These are phyloP conservation scores for Chlamydomonas sphaeroides DNA, from an alignment of 139 green algal species.

Conservation along the genomic window DNA sequence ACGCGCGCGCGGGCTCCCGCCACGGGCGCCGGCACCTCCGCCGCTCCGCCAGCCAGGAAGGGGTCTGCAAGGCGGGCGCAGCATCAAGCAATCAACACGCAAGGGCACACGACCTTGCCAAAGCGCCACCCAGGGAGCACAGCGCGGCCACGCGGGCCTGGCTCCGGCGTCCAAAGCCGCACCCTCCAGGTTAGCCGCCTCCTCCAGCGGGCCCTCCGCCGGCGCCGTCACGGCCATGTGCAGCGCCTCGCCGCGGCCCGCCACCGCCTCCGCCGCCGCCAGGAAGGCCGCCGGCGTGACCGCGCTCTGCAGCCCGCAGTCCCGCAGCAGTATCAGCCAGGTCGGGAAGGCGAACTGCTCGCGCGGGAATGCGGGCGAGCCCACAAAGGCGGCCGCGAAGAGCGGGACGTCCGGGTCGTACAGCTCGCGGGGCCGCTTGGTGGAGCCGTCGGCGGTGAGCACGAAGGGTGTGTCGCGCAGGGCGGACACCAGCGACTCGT, in stretches of 20 bases:
- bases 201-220: conserved; percentile 7
- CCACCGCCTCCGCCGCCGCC: conserved; percentile 51
- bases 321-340: conserved; percentile 64
- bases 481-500: conserved; percentile 41
- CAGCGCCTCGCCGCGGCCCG: conserved; percentile 11
- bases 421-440: conserved; percentile 52
- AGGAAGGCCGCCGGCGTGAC: conserved; percentile 48
- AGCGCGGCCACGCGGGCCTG: too few relatives aligned
- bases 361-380: conserved; percentile 52
- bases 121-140: too few relatives aligned
- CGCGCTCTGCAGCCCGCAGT: conserved; percentile 40
- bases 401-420: conserved; percentile 69
- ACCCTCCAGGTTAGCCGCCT: conserved; percentile 20
- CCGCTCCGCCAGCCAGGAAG: conserved; percentile 20
- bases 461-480: conserved; percentile 66
- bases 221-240: conserved; percentile 5
- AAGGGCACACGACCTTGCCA: too few relatives aligned
- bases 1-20: conserved; percentile 7
- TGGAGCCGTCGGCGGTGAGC: conserved; percentile 13
- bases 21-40: conserved; percentile 26
- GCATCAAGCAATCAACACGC: too few relatives aligned
- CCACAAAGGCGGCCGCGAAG: conserved; percentile 62
- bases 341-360: conserved; percentile 53
- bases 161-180: too few relatives aligned
- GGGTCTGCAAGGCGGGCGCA: too few relatives aligned